Base-by-base conservation (phyloP, 768 basidiomycete genomes). In the Boletus rubroflammeus region DNA sequence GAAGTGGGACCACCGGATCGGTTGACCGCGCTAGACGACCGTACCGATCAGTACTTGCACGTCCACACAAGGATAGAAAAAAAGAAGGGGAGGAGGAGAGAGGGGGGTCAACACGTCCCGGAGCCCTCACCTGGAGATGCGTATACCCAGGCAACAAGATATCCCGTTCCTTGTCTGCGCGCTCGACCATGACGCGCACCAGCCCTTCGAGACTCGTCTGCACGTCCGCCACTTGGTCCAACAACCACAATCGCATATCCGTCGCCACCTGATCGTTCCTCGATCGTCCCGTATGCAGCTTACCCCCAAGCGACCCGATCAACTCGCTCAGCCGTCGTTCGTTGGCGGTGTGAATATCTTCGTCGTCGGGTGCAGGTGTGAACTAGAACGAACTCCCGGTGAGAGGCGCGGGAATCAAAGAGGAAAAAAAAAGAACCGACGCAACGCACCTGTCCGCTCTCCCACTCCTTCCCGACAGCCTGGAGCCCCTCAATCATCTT, bases 251-350 rank as follows among this genome's bases (percentile, higher is more conserved):
- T 29, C 97, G 86, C 89, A 98, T 90, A 68, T 99, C 97, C 1
- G 97, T 99, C 4, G 96, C 94, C 57, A 98, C 96, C 70, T 99
- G 97, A 68, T 99, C 97, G 71, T 99, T 99, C 50, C 97, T 82
- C 47, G 93, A 96, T 55, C 97, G 84, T 28, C 97, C 97, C 0
- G 97, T 99, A 68, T 99, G 97, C 40, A 99, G 78, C 72, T 98
- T 99, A 3, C 97, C 97, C 6, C 92, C 94, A 15, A 93, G 81
- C 14, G 90, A 78, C 0, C 97, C 97, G 50, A 98, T 92, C 50
- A 99, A 73, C 74, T 99, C 96, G 58, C 86, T 90, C 60, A 99
- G 72, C 39, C 97, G 83, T 44, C 97, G 85, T 69, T 99, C 97
- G 65, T 98, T 99, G 50, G 97, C 97, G 13, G 97, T 99, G 70